These are phyloP conservation scores for Heterobasidion parviporum DNA, from an alignment of 1,284 basidiomycete genomes.

Conservation along the genomic window DNA sequence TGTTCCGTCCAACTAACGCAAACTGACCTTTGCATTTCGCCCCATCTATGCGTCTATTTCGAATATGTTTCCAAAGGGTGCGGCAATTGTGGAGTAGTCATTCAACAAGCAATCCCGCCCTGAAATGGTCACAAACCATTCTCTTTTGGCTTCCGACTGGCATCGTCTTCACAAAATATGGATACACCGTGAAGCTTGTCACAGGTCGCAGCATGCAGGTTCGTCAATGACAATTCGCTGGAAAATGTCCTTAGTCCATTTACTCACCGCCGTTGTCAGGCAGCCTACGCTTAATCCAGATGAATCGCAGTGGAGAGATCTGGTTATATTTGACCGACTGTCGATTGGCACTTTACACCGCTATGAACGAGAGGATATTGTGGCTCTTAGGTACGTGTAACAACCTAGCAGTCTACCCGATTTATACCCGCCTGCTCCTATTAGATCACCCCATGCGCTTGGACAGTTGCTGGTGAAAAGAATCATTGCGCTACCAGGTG, in stretches of 20 bases:
- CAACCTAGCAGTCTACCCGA: neutral
- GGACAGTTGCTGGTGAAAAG: conserved; percentile 55
- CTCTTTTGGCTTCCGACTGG: conserved; percentile 54
- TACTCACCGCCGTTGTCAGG: conserved; percentile 19
- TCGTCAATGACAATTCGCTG: conserved; percentile 9
- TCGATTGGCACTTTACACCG: conserved; percentile 27
- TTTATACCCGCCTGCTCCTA: neutral
- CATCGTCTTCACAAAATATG: conserved; percentile 40
- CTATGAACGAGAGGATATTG: conserved; percentile 54
- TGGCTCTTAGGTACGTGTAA: conserved; percentile 43
- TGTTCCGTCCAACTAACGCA: too few species aligned
- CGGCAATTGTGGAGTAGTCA: neutral
- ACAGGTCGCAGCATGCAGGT: conserved; percentile 74
- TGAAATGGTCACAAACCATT: conserved; percentile 3
- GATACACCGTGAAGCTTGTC: conserved; percentile 46
- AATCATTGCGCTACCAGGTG: conserved; percentile 58
- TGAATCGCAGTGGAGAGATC: conserved; percentile 48
- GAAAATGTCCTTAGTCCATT: neutral
- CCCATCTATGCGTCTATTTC: too few species aligned
- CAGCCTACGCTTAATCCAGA: conserved; percentile 76
- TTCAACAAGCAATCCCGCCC: neutral
- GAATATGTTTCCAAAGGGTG: too few species aligned
- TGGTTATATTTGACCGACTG: conserved; percentile 55
- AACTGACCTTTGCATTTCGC: too few species aligned
- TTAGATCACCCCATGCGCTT: conserved; percentile 54